These are phyloP conservation scores for Rhodomyrtus tomentosa DNA, from an alignment of 345 rosid genomes.

Conservation along the genomic window DNA sequence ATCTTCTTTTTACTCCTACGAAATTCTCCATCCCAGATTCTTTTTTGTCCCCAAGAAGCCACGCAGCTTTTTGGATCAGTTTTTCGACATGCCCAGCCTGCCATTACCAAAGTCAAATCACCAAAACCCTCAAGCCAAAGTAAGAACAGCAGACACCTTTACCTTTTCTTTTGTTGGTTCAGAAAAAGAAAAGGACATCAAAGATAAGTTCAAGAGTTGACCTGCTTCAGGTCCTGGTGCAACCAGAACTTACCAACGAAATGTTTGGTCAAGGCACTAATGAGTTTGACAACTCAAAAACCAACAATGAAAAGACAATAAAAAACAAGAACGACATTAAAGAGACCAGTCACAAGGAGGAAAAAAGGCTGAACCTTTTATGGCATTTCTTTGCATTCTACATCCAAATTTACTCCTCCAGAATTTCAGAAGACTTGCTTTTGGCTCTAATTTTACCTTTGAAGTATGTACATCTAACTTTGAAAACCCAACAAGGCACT, in stretches of 20 bases:
- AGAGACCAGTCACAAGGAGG: neutral
- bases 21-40: neutral
- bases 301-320: neutral
- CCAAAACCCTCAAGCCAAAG: neutral
- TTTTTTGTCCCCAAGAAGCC: neutral
- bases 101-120: neutral
- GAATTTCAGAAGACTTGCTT: neutral
- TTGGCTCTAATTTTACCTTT: neutral
- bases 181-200: neutral
- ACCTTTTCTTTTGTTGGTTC: neutral
- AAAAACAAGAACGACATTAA: neutral
- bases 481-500: neutral
- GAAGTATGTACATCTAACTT: neutral
- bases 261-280: neutral
- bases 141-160: neutral
- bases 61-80: neutral
- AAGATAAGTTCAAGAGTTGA: neutral
- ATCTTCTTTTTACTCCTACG: neutral
- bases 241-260: neutral
- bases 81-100: neutral
- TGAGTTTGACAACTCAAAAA: neutral
- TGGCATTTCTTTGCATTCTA: neutral
- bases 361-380: neutral
- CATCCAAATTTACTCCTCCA: neutral
- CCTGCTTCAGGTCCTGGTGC: neutral